Evolutionary conservation across 2,329 filamentous ascomycete genomes (phyloP).

Genomic region (Cucurbitaria berberidis): DNA sequence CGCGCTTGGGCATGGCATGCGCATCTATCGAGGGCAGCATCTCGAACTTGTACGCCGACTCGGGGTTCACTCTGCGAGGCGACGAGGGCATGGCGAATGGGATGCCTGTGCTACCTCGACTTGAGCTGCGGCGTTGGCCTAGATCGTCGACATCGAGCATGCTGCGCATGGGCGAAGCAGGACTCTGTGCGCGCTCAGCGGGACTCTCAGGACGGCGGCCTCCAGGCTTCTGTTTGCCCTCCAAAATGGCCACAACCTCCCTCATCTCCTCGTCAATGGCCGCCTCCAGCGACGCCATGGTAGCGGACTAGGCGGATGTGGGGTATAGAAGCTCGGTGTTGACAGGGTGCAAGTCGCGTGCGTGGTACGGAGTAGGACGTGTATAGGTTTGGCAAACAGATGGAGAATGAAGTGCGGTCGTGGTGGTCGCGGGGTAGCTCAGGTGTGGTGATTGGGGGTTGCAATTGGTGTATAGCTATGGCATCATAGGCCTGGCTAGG

Average conservation of each 20-base stretch:
- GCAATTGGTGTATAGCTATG: conserved; percentile 23
- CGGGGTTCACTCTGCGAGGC: conserved; percentile 46
- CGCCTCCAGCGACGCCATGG: conserved; percentile 74
- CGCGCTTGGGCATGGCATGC: conserved; percentile 51
- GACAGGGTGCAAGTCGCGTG: conserved; percentile 13
- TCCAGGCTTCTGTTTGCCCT: conserved; percentile 51
- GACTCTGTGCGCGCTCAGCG: conserved; percentile 60
- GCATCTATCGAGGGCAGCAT: conserved; percentile 54
- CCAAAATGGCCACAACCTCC: conserved; percentile 73
- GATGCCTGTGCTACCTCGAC: conserved; percentile 40
- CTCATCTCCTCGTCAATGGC: conserved; percentile 77
- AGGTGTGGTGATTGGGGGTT: conserved; percentile 16
- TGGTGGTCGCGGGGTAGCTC: conserved; percentile 30
- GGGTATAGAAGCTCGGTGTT: not conserved
- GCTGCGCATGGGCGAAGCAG: conserved; percentile 65
- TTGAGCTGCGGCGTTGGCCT: conserved; percentile 39
- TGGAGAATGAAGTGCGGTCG: conserved; percentile 13
- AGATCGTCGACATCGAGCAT: conserved; percentile 48
- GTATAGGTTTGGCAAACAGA: conserved; percentile 3
- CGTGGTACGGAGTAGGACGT: conserved; percentile 5
- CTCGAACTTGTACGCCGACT: conserved; percentile 53
- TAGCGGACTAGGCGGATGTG: conserved; percentile 13
- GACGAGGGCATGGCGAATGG: conserved; percentile 41
- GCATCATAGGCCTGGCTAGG: conserved; percentile 23
- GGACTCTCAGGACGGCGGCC: conserved; percentile 38